phyloP scores from a whole-genome alignment of 805 yeast genomes.

The Candida jianshihensis region DNA sequence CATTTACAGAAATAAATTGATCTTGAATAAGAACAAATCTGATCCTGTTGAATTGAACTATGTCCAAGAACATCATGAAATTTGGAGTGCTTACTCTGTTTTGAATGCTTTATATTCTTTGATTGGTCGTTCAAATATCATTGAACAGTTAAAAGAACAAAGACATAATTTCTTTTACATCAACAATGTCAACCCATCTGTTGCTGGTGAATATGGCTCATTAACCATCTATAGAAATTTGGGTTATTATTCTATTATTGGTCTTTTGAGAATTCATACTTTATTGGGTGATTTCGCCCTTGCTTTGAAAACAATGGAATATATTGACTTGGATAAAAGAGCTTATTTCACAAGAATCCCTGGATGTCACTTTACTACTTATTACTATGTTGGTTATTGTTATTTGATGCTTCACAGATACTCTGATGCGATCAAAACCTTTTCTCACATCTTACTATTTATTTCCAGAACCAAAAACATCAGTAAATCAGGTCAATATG shows the following conservation, averaged over 20 bases:
- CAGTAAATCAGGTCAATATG: conserved; percentile 37
- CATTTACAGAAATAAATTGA: conserved; percentile 31
- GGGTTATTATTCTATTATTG: conserved; percentile 43
- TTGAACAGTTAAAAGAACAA: conserved; percentile 32
- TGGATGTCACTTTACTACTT: conserved; percentile 43
- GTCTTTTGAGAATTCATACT: conserved; percentile 42
- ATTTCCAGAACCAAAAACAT: conserved; percentile 39
- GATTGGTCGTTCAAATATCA: conserved; percentile 32
- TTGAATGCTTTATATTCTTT: conserved; percentile 42
- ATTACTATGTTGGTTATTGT: conserved; percentile 45
- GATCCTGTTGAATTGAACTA: conserved; percentile 29
- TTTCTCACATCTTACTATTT: conserved; percentile 39
- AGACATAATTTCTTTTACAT: conserved; percentile 9
- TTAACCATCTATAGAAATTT: conserved; percentile 36
- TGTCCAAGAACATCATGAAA: conserved; percentile 32
- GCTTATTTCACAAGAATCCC: conserved; percentile 41
- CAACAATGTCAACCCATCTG: conserved; percentile 14
- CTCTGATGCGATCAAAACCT: conserved; percentile 42
- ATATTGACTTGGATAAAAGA: conserved; percentile 38
- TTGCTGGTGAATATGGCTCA: conserved; percentile 39
- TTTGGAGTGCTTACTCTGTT: conserved; percentile 41
- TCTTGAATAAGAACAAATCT: conserved; percentile 23
- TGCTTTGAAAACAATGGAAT: conserved; percentile 42
- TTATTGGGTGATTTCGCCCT: conserved; percentile 42
- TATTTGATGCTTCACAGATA: conserved; percentile 44